Percentiles rank a stretch among this genome's conserved stretches.
Conservation (phyloP, 768 basidiomycete species). For the Mycena chlorophos region DNA sequence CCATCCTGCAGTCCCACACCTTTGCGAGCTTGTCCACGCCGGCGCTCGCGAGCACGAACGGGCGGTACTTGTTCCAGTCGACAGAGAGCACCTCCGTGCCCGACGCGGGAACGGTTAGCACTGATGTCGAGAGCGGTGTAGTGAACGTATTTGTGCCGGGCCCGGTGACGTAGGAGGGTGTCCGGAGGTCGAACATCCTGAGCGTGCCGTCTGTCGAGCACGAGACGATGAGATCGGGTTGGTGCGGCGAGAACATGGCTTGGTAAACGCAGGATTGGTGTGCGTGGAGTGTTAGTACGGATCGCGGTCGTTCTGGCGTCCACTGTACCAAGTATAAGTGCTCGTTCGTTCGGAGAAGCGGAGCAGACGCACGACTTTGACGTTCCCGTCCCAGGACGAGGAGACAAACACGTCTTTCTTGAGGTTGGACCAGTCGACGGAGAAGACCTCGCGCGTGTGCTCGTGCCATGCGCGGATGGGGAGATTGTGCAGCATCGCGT, state of each 20-base stretch:
- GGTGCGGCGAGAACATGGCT: conserved; percentile 90
- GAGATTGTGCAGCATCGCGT: conserved; percentile 82
- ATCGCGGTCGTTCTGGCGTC: conserved; percentile 79
- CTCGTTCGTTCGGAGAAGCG: too few species aligned
- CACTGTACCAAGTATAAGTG: conserved; percentile 53
- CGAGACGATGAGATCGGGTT: conserved; percentile 76
- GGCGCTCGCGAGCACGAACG: conserved; percentile 71
- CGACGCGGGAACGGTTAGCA: conserved; percentile 76
- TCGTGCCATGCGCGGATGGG: conserved; percentile 94
- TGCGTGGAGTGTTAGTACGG: conserved; percentile 78
- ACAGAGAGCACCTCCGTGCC: conserved; percentile 75
- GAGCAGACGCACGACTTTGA: conserved; percentile 87
- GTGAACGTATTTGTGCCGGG: conserved; percentile 59
- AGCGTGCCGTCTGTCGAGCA: conserved; percentile 87
- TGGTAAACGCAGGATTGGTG: conserved; percentile 87
- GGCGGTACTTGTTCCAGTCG: conserved; percentile 93
- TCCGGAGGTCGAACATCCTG: conserved; percentile 79
- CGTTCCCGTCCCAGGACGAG: conserved; percentile 87
- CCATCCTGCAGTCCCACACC: conserved; percentile 89
- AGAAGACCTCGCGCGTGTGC: conserved; percentile 89
- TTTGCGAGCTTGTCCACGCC: conserved; percentile 77
- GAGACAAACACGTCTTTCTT: conserved; percentile 86
- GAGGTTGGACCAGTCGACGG: conserved; percentile 94
- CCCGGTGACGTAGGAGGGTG: conserved; percentile 57
- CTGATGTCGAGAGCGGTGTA: conserved; percentile 66